A percentile compares a stretch with the other conserved stretches of the same genome.
Evolutionary conservation across 768 basidiomycete species (phyloP).

Genomic region (Lactifluus echinatus): DNA sequence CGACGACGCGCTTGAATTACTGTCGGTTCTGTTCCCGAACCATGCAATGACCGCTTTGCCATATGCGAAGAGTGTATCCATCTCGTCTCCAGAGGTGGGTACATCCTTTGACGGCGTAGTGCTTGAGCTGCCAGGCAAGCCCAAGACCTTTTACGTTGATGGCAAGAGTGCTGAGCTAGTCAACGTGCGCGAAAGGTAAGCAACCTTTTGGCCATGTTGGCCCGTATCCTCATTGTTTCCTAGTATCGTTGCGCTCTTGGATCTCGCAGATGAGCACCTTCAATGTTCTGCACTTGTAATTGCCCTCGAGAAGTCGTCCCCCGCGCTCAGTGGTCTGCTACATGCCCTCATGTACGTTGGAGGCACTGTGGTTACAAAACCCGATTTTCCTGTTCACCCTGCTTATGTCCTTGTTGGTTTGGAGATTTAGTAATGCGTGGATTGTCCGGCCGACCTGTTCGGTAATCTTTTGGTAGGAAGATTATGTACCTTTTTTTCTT

Average conservation of each 20-base stretch:
- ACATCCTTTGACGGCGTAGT: conserved; percentile 71
- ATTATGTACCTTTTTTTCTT: neutral
- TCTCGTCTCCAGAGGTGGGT: conserved; percentile 60
- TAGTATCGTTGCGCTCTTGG: conserved; percentile 80
- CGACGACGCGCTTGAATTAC: conserved; percentile 66
- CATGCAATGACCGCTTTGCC: conserved; percentile 59
- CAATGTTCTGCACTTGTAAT: conserved; percentile 73
- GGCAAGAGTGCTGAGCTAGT: conserved; percentile 75
- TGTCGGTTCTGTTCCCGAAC: conserved; percentile 71
- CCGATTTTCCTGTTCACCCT: conserved; percentile 65
- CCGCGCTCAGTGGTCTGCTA: conserved; percentile 61
- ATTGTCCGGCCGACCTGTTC: too few species aligned
- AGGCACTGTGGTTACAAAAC: conserved; percentile 74
- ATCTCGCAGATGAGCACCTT: conserved; percentile 79
- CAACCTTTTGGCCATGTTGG: neutral
- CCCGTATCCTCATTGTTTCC: neutral
- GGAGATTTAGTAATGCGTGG: conserved; percentile 40
- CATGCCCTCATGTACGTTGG: conserved; percentile 93
- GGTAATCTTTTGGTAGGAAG: too few species aligned
- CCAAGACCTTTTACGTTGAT: conserved; percentile 77
- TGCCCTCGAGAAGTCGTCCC: conserved; percentile 64
- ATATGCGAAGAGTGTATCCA: conserved; percentile 66
- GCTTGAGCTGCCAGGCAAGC: conserved; percentile 57
- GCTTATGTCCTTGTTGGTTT: conserved; percentile 80
- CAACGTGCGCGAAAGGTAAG: conserved; percentile 75